Base-by-base conservation (phyloP, 2,329 filamentous ascomycete genomes). In the Penicillium paneum region DNA sequence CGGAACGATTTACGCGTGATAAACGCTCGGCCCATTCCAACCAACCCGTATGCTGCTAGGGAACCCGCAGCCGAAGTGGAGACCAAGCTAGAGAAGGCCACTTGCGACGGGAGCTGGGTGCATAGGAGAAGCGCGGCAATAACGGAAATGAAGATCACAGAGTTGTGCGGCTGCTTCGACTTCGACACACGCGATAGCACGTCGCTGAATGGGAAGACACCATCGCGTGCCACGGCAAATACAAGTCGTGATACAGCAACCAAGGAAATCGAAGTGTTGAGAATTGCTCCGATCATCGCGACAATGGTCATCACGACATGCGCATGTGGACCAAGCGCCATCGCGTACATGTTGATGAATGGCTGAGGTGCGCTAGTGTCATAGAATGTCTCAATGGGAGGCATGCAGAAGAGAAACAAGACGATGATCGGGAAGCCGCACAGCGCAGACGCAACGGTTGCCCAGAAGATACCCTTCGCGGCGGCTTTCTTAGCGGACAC, bases 221-320 rank as follows among this genome's bases (percentile, higher is more conserved):
- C 79, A 62, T 84, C 81, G 26, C 81, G 75, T 7, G 81, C 81
- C 3, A 84, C 80, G 28, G 81, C 81, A 63, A 82, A 83, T 52
- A 84, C 80, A 3, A 83, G 72, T 13, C 80, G 75, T 1, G 80
- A 83, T 15, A 78, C 78, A 4, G 80, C 81, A 1, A 82, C 74
- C 35, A 81, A 71, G 2, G 79, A 78, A 49, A 82, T 79, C 0
- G 79, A 80, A 0, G 79, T 81, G 62, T 82, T 82, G 15, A 62
- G 48, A 34, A 61, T 56, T 19, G 48, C 38, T 43, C 57, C 53
- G 6, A 53, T 46, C 61, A 64, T 64, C 2, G 61, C 59, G n/a
- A 63, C 24, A 29, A 64, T 55, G 12, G 62, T 64, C 59, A 63
- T 62, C 21, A 64, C 62, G 41, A 64, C 61, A 34, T 64, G 62